A percentile compares a stretch with the other conserved stretches of the same genome.
Conservation (phyloP, 2,329 filamentous ascomycete species). For the Aspergillus clavatus region DNA sequence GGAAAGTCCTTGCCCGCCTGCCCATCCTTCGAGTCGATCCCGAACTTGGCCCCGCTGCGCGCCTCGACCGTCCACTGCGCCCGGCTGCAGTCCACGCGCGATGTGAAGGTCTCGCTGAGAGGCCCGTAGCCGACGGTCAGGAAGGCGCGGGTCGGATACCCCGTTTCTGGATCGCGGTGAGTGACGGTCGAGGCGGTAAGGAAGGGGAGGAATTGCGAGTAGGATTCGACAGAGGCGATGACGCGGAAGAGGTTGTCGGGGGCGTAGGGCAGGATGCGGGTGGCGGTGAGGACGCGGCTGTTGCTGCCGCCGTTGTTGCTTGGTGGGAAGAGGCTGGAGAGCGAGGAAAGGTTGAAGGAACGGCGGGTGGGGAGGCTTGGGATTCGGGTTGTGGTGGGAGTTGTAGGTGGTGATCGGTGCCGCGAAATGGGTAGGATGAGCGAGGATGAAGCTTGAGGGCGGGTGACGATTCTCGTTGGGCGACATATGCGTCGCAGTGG, state of each 20-base stretch:
- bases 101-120: constrained; percentile 78
- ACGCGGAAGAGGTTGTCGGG: constrained; percentile 69
- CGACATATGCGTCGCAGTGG: not conserved
- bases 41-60: constrained; percentile 39
- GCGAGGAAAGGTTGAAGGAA: constrained; percentile 24
- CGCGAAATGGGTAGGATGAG: not conserved
- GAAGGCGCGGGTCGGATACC: constrained; percentile 65
- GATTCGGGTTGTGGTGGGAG: constrained; percentile 7
- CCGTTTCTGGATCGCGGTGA: constrained; percentile 54
- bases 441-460: not conserved
- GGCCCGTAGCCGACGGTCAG: constrained; percentile 81
- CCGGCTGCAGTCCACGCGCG: constrained; percentile 71
- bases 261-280: constrained; percentile 71
- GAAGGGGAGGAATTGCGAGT: constrained; percentile 86
- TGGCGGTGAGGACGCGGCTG: constrained; percentile 65
- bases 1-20: constrained; percentile 53
- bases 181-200: constrained; percentile 75
- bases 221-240: constrained; percentile 82
- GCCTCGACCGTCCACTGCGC: constrained; percentile 67
- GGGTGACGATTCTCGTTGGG: not conserved
- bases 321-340: constrained; percentile 26
- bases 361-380: constrained; percentile 10
- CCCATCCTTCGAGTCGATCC: constrained; percentile 55
- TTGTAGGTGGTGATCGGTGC: constrained; percentile 9
- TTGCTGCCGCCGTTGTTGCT: constrained; percentile 28